Base-by-base conservation (phyloP, 225 moss, liverwort and hornwort genomes). In the Anthoceros angustus region DNA sequence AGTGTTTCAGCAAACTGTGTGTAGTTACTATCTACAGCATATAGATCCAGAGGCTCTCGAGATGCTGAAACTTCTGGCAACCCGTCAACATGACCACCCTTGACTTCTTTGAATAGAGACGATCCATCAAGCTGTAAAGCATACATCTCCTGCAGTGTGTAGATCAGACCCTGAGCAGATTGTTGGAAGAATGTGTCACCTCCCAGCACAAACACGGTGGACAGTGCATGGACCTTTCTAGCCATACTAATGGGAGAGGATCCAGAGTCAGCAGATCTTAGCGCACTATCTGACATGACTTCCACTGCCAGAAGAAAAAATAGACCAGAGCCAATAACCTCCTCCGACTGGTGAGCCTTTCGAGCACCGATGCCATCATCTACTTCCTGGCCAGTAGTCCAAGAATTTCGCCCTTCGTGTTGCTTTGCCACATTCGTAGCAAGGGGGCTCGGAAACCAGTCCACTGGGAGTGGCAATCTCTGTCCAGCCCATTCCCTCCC, bases 381-480 rank as follows among this genome's bases (percentile, higher is more conserved):
- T 39, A 72, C 72, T 66, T 71, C 71, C 26, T 42, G 12, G 5
- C 75, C 75, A 39, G 77, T 74, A 50, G 75, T 39, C 43, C 42
- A 75, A 48, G 70, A 81, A 72, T 65, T 42, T 62, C 74, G 67
- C 39, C 67, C 68, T n/a, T 66, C 78, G 11, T 72, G 55, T 14
- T 73, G 46, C 63, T 76, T 80, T 10, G 82, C 63, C 24, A 84
- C 69, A 62, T 88, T 82, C 6, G 77, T 78, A 3, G 86, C 87
- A 77, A 89, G 74, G 18, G 98, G 87, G 72, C 98, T 92, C 11
- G 87, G 84, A 40, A 87, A 80, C 98, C 98, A 98, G 66, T 98
- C 86, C 9, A 87, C 75, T 43, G 98, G 98, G 63, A 98, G 71
- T 38, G 98, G 98, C 25, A 92, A 43, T 70, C 92, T 92, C 79